Evolutionary conservation across 2,329 filamentous ascomycete species (phyloP), one percentile per base, ranked within the genome.

Genomic region (Fusarium avenaceum): DNA sequence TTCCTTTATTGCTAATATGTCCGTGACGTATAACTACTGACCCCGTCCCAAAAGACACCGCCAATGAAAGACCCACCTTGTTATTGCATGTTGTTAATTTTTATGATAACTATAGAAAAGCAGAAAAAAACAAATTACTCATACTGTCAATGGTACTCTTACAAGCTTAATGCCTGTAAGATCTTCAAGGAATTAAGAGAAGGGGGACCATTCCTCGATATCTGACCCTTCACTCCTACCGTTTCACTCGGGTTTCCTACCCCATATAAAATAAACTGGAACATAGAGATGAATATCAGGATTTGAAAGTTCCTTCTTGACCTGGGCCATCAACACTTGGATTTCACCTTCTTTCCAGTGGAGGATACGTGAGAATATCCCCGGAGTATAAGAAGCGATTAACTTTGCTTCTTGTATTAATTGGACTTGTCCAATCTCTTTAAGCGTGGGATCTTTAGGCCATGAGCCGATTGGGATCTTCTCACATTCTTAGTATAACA

Each of bases 231-330:
- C 22, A 22, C 22, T 22, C 22, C 22, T 22, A 22, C 22, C 22
- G 22, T 22, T 22, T 30, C 28, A 30, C 11, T 30, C 28, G 8
- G 64, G 57, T 6, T 58, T 67, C n/a, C 35, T 59, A 4, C 57
- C 67, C 68, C 68, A 52, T 7, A 60, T 48, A 50, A 67, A 13
- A 40, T 56, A 38, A 6, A 65, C 64, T 11, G 64, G 58, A 7
- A 65, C 33, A 35, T 68, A 71, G 4, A 72, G 3, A 15, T 72
- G 69, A n/a, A 67, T 11, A 19, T 59, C 9, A 4, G 56, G 51
- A 11, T 72, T 47, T n/a, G 38, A 42, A 2, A 72, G 54, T 11
- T 72, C 69, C 10, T 69, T 57, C 17, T 71, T 71, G 0, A 64
- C 57, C n/a, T 69, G 32, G 0, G 68, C 64, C 45, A 71, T 71